Percentiles rank a stretch among this genome's conserved stretches.
Conservation (phyloP, 192 early-diverging fungal species). For the Coemansia sp. region DNA sequence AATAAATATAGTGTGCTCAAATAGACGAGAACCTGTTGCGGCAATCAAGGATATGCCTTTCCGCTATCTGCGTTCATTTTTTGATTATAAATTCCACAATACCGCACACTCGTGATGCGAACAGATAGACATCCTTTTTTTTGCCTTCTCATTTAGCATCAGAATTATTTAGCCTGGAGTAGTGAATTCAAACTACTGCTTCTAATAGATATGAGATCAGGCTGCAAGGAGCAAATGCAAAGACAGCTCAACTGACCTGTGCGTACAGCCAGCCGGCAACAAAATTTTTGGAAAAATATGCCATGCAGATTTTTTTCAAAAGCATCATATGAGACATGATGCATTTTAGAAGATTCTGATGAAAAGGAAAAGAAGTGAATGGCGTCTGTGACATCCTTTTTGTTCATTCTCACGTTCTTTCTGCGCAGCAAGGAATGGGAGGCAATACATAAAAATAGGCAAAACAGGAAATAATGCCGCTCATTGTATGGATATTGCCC, state of each 20-base stretch:
- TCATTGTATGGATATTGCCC: not conserved
- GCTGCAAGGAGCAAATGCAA: not conserved
- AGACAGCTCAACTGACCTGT: not conserved
- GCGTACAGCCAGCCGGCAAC: not conserved
- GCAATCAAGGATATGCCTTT: not conserved
- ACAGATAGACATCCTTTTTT: too few species aligned
- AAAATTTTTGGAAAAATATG: not conserved
- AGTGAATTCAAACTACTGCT: not conserved
- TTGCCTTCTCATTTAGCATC: not conserved
- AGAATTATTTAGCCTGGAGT: too few species aligned
- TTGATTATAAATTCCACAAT: too few species aligned
- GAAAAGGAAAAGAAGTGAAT: not conserved
- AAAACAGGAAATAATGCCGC: not conserved
- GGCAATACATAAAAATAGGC: not conserved
- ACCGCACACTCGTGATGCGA: too few species aligned
- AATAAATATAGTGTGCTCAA: not conserved
- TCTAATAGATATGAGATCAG: not conserved
- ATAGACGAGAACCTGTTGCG: not conserved
- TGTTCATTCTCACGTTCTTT: not conserved
- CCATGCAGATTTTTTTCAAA: not conserved
- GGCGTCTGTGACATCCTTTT: not conserved
- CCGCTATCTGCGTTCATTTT: too few species aligned
- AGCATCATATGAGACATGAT: conserved; percentile 1
- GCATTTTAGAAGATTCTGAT: not conserved
- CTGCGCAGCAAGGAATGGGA: not conserved